phyloP scores from a whole-genome alignment of 2,329 filamentous ascomycete genomes.

The Pezicula rhizophila region DNA sequence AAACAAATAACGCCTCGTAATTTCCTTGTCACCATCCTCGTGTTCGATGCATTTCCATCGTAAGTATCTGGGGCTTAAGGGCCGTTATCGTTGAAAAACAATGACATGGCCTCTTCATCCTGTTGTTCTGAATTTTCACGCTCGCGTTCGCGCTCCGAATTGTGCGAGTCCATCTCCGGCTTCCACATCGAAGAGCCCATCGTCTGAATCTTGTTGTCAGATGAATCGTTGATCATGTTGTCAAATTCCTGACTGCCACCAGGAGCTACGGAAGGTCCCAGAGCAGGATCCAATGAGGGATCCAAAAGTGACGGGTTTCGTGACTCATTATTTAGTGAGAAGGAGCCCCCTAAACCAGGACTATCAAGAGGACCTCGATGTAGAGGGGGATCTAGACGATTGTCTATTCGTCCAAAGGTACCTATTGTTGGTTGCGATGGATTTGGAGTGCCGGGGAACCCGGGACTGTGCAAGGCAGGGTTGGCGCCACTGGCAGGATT shows the following conservation, averaged over 20 bases:
- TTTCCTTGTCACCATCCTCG: too few species aligned
- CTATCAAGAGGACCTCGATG: not conserved
- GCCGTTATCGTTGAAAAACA: too few species aligned
- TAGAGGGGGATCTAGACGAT: not conserved
- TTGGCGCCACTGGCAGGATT: constrained; percentile 4
- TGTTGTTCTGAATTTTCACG: too few species aligned
- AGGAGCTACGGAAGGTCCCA: not conserved
- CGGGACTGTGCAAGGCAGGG: constrained; percentile 9
- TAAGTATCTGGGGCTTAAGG: too few species aligned
- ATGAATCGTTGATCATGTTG: not conserved
- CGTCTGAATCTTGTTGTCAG: constrained; percentile 2
- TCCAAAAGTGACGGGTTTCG: not conserved
- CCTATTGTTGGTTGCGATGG: constrained; percentile 7
- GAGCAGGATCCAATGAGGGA: not conserved
- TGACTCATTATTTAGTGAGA: not conserved
- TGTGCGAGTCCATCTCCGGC: too few species aligned
- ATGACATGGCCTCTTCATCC: too few species aligned
- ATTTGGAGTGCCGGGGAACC: constrained; percentile 13
- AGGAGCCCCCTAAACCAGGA: not conserved
- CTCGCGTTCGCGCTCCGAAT: too few species aligned
- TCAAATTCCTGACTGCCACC: not conserved
- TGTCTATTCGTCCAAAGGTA: not conserved
- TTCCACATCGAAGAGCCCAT: constrained; percentile 7
- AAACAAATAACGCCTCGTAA: too few species aligned
- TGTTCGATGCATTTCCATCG: too few species aligned